Conservation (phyloP, 768 basidiomycete species). For the Lactarius indigo region DNA sequence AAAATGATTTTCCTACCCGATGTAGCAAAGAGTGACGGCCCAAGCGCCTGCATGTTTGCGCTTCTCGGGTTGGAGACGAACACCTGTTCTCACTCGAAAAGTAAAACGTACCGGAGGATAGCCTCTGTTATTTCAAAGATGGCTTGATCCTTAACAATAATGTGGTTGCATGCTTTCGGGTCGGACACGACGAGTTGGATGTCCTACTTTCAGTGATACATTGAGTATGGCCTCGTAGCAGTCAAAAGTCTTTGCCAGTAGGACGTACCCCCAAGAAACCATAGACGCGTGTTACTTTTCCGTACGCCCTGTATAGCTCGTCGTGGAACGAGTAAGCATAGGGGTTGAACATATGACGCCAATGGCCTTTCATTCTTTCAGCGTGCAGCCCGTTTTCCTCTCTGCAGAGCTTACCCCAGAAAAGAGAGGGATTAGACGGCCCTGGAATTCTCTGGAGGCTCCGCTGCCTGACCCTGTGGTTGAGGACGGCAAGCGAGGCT, state of each 20-base stretch:
- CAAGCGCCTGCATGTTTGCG: not conserved
- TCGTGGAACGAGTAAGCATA: not conserved
- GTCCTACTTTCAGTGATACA: not conserved
- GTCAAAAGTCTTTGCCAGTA: not conserved
- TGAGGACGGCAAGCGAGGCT: not conserved
- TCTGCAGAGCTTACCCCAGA: not conserved
- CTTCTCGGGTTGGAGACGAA: not conserved
- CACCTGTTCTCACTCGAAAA: not conserved
- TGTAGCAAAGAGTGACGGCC: not conserved
- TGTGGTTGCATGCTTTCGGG: conserved; percentile 5
- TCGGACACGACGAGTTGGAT: conserved; percentile 7
- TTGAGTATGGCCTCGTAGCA: not conserved
- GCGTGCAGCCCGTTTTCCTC: not conserved
- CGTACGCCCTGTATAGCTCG: not conserved
- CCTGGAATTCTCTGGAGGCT: conserved; percentile 5
- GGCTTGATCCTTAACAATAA: conserved; percentile 4
- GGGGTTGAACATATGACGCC: not conserved
- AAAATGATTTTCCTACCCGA: not conserved
- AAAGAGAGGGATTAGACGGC: not conserved
- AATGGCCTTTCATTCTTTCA: not conserved
- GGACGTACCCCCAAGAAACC: conserved; percentile 1
- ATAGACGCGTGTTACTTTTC: not conserved
- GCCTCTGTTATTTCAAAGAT: not conserved
- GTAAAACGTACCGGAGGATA: not conserved
- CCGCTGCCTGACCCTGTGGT: not conserved